These are phyloP conservation scores for Blastosporella zonata DNA, from an alignment of 1,284 basidiomycete genomes.

Conservation along the genomic window DNA sequence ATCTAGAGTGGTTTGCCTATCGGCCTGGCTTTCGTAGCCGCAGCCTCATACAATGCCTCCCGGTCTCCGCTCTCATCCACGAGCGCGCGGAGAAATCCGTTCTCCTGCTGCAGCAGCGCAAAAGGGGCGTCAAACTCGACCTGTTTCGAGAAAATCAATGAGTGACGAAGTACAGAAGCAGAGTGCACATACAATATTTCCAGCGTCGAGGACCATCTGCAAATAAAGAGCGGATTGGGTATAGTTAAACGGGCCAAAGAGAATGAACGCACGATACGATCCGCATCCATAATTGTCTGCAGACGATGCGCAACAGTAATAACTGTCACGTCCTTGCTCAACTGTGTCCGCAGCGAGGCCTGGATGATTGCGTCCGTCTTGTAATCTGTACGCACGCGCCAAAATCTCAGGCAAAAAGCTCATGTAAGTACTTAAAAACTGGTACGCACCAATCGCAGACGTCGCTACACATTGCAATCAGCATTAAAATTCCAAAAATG, in stretches of 20 bases:
- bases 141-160: conserved; percentile 24
- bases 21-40: background rate
- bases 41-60: conserved; percentile 38
- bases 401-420: background rate
- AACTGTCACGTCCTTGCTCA: conserved; percentile 52
- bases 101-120: conserved; percentile 51
- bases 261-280: conserved; percentile 36
- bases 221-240: background rate
- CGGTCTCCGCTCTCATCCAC: conserved; percentile 57
- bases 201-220: conserved; percentile 36
- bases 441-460: conserved; percentile 43
- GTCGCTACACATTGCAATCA: conserved; percentile 34
- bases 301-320: conserved; percentile 67
- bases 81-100: conserved; percentile 50
- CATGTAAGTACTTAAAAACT: conserved; percentile 13
- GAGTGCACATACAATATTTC: conserved; percentile 28
- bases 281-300: conserved; percentile 65
- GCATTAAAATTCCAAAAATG: background rate
- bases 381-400: conserved; percentile 34
- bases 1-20: background rate
- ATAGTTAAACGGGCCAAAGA: background rate
- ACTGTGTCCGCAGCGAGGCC: conserved; percentile 47
- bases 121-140: conserved; percentile 58
- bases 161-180: conserved; percentile 16
- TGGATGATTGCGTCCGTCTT: conserved; percentile 59